A percentile compares a stretch with the other conserved stretches of the same genome.
Conservation (phyloP, 2,329 filamentous ascomycete species). For the Fusarium beomiforme region DNA sequence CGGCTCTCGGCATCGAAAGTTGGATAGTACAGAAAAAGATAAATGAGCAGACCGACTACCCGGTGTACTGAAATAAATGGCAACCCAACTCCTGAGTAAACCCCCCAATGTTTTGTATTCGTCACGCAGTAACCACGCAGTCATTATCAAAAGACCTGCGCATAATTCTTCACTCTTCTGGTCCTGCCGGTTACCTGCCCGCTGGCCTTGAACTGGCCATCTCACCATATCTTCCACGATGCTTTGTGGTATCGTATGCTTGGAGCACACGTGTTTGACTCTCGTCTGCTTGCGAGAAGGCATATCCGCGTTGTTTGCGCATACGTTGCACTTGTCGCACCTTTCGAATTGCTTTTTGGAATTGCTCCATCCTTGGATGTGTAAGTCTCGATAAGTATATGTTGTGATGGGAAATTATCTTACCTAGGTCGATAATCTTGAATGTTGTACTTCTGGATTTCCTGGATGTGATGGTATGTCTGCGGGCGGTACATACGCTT, state of each 20-base stretch:
- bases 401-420: constrained; percentile 34
- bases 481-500: constrained; percentile 98
- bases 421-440: constrained; percentile 97
- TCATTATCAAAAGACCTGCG: constrained; percentile 31
- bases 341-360: constrained; percentile 99
- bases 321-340: constrained; percentile 98
- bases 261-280: constrained; percentile 94
- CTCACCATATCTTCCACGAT: constrained; percentile 92
- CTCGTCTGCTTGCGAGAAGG: constrained; percentile 97
- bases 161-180: constrained; percentile 1
- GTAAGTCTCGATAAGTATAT: constrained; percentile 9
- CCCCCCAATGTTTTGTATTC: constrained; percentile 37
- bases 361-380: constrained; percentile 90
- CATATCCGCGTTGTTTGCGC: constrained; percentile 98
- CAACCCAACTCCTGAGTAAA: constrained; percentile 41
- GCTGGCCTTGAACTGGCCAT: constrained; percentile 71
- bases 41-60: constrained; percentile 16
- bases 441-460: constrained; percentile 99
- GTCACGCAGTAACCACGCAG: constrained; percentile 34
- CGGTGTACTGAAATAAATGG: constrained; percentile 32
- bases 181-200: constrained; percentile 32
- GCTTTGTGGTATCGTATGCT: constrained; percentile 95
- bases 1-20: constrained; percentile 27
- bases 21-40: constrained; percentile 16
- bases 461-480: constrained; percentile 97